Base-by-base conservation (phyloP, 2,329 filamentous ascomycete genomes). In the Sporothrix pallida region DNA sequence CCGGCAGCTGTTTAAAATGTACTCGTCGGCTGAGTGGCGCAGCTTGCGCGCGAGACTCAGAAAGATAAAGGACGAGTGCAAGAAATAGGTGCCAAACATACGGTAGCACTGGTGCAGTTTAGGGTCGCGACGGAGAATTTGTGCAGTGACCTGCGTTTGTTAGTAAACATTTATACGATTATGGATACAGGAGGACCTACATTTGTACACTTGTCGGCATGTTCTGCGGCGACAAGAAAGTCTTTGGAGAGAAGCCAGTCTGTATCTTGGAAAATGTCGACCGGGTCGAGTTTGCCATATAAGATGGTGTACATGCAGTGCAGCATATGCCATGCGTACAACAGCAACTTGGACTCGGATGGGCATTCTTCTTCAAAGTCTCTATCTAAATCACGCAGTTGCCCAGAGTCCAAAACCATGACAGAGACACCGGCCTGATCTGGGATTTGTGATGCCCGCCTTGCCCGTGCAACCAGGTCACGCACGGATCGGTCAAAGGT, bases 291-390 rank as follows among this genome's bases (percentile, higher is more conserved):
- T n/a, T 68, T 68, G 42, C 63, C 63, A 10, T 68, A 68, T 7
- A 68, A 20, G 63, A 68, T 26, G 10, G 63, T 50, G n/a, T 68
- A 68, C 63, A 68, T 50, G 44, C 63, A 68, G 44, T 68, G 63
- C n/a, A 68, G 63, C 63, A 68, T 68, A 20, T 68, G 63, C 63
- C 63, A 68, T n/a, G 63, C 63, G 20, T 68, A 68, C 42, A 68
- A 17, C 44, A 68, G n/a, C 42, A 68, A 8, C 63, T 50, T 68
- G 42, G 63, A 42, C 20, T 68, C 63, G 4, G 63, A 48, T 5
- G 44, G 63, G 17, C 44, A 68, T 12, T 68, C 63, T 15, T 26
- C 44, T 0, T 56, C 52, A 56, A 56, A 26, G 9, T 56, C 52
- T 26, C 52, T 26, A 20, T 68, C 42, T 20, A 68, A 12, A n/a